Evolutionary conservation across 306 rosid species (phyloP).

Genomic region (Malus sieversii): DNA sequence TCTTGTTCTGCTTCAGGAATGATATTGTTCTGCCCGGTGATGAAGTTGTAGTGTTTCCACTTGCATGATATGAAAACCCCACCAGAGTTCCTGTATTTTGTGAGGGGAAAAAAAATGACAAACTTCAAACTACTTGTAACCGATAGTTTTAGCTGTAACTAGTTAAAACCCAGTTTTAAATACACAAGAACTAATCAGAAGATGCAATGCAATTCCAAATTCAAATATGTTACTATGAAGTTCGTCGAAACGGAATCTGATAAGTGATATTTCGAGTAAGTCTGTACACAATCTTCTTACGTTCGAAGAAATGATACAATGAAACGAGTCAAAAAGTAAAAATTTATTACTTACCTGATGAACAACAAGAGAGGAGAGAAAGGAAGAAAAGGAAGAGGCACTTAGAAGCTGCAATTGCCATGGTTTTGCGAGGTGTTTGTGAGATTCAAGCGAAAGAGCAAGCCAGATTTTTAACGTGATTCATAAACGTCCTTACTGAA

Average conservation of each 20-base stretch:
- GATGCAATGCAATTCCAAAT: not conserved
- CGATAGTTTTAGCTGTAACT: not conserved
- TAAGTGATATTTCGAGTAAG: not conserved
- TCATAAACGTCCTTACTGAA: not conserved
- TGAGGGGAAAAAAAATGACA: not conserved
- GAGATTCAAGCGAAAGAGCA: conserved; percentile 32
- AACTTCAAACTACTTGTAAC: conserved; percentile 4
- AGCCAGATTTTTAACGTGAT: conserved; percentile 19
- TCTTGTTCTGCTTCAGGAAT: conserved; percentile 35
- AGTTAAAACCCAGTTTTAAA: not conserved
- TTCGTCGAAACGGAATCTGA: not conserved
- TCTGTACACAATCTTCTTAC: not conserved
- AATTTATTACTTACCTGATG: conserved; percentile 44
- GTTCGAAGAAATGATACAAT: not conserved
- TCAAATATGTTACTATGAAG: not conserved
- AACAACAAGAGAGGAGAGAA: conserved; percentile 41
- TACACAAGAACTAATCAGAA: not conserved
- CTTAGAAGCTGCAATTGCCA: conserved; percentile 48
- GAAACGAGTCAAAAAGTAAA: not conserved
- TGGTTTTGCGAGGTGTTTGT: conserved; percentile 16
- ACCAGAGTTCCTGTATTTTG: conserved; percentile 38
- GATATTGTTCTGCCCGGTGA: conserved; percentile 20
- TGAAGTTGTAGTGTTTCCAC: conserved; percentile 29
- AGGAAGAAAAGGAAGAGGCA: conserved; percentile 40
- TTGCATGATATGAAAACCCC: conserved; percentile 41